Evolutionary conservation across 1,139 yeast genomes (phyloP), one percentile per base, ranked within the genome.

Genomic region (Candida glucosophila): DNA sequence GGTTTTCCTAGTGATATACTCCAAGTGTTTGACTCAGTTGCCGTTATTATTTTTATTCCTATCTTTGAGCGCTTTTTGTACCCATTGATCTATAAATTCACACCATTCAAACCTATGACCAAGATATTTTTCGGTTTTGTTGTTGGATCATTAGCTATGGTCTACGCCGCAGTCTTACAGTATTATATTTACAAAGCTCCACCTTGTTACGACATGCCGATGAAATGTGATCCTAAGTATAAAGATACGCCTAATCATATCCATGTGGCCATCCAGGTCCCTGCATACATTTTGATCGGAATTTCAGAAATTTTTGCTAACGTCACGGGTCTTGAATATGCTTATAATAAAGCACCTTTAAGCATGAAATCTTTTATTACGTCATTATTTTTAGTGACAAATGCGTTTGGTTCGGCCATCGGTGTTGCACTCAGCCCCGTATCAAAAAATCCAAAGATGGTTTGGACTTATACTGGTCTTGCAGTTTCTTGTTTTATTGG

Each of bases 91-190:
- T 60, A 78, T 50, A 61, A 50, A 39, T 52, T 62, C 42, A 73
- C 80, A 22, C 69, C 74, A 9, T 72, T 77, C 47, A 73, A 63
- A 37, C 75, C 95, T 22, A 73, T 82, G 40, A 67, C 85, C 33
- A 74, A 82, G 51, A 85, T 86, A 39, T 64, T 69, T 45, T 60
- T 65, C 37, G 95, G 96, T 8, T 85, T 85, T 59, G 52, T 77
- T 51, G 62, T 81, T 31, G 86, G 78, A 28, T 53, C 86, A 5
- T 43, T 67, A 22, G 69, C 94, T 20, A 79, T 81, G 77, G 69
- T 75, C 18, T 75, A 79, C 46, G 92, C 94, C 29, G 90, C 93
- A 10, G 76, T 81, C 22, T 66, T 82, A 37, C 95, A 86, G 57
- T 73, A 75, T 46, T 62, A 60, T 45, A 76, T 86, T 36, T 85